Base-by-base conservation (phyloP, 2,329 filamentous ascomycete genomes). In the Fusarium chaquense region DNA sequence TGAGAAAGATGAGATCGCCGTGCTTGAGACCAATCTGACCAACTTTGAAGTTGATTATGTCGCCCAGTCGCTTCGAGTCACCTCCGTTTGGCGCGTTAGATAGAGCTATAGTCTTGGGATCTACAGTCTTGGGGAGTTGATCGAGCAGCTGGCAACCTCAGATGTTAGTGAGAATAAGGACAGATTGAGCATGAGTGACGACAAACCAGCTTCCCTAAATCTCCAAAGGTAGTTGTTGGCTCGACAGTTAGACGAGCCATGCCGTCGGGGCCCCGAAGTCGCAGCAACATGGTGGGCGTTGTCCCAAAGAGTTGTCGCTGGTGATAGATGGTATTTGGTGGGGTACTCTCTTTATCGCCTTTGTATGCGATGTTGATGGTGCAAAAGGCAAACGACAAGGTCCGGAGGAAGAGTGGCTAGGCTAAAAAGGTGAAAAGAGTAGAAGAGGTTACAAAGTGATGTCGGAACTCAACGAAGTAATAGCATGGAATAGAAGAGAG, bases 211-310 rank as follows among this genome's bases (percentile, higher is more conserved):
- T 82, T 78, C 33, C 84, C 86, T 43, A 91, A 81, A n/a, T 87
- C 82, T 43, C 82, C 83, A 78, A 98, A 97, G 1, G 90, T 90
- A 68, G 92, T 90, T 43, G 87, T 85, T 52, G 90, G 87, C 73
- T 94, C 90, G 72, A 97, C 88, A 53, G 86, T 92, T 75, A 98
- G 85, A 73, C 96, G 91, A 81, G 94, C 91, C 85, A 96, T 96
- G 83, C 96, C 96, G 83, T 98, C 94, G 70, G 93, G 93, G 78
- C 94, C 94, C 76, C 94, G 91, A 73, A 97, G 92, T 80, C 94
- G 89, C 59, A 98, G 85, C 76, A 97, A 86, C 89, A 97, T 97
- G 70, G 77, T 82, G 77, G 43, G 36, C 26, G 44, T 47, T 58
- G 45, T 50, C 28, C 24, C 24, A 13, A 45, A 58, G 47, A 58